Evolutionary conservation across 805 yeast genomes (phyloP), one percentile per base, ranked within the genome.

Genomic region (Kluyveromyces starmeri): DNA sequence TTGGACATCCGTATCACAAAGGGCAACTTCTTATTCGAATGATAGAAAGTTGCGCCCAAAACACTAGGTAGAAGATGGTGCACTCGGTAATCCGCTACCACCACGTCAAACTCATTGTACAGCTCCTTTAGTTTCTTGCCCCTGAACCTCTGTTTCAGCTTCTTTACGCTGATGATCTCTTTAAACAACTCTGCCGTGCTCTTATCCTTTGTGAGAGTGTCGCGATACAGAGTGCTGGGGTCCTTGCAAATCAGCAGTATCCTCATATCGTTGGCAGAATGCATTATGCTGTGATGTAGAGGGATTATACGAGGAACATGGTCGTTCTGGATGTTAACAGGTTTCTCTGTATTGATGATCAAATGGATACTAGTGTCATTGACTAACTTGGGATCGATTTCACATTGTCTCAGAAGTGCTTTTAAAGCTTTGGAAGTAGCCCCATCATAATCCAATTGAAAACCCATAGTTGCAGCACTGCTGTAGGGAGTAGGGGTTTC

Each of bases 191-290:
- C 82, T 35, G 75, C 73, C 0, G 86, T 77, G 2, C 70, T 65
- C 1, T 74, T 62, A 12, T 65, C 73, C 38, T 68, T 67, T 19
- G 58, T 61, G 4, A 82, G 51, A 4, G 67, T 64, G 8, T 62
- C 63, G 22, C 75, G 62, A 46, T 74, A 82, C 5, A 66, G 63
- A 4, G 70, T 62, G 4, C 78, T 71, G 1, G 89, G 88, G 48
- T 83, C 92, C 43, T 79, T 82, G 7, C 89, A 79, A 10, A 84
- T 67, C 13, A 84, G 61, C 4, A 82, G 51, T 4, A 81, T 67
- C 15, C 73, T 61, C 32, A 69, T 61, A 14, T 70, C 68, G 14
- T 67, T 67, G 2, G 73, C 51, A 37, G 64, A 65, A 34, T 67
- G 69, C 37, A 80, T 53, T 42, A 71, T 67, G 43, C 50, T 46